Conservation (phyloP, 1,284 basidiomycete genomes). For the Malassezia arunalokei region DNA sequence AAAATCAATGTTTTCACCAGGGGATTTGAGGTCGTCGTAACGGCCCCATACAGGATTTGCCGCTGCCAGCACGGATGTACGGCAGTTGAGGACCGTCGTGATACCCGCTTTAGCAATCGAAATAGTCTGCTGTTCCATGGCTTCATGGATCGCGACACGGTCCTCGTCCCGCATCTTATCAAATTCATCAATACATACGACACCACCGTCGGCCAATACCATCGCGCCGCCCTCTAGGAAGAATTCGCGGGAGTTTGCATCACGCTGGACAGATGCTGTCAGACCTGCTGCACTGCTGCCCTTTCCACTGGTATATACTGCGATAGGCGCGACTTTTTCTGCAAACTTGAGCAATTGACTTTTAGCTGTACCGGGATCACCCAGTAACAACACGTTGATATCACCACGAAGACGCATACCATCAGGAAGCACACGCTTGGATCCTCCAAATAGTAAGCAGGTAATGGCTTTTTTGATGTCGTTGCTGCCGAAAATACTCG, state of each 20-base stretch:
- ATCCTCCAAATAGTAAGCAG: conserved; percentile 88
- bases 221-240: conserved; percentile 98
- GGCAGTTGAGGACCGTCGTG: conserved; percentile 89
- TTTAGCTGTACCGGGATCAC: conserved; percentile 96
- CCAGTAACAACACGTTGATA: conserved; percentile 89
- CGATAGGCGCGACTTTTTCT: conserved; percentile 92
- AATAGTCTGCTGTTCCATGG: conserved; percentile 99
- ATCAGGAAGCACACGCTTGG: conserved; percentile 94
- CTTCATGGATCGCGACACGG: conserved; percentile 96
- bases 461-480: conserved; percentile 98
- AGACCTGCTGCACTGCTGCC: conserved; percentile 95
- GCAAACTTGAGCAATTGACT: conserved; percentile 96
- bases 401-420: conserved; percentile 94
- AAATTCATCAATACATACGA: conserved; percentile 99
- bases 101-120: conserved; percentile 99
- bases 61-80: conserved; percentile 90
- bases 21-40: conserved; percentile 92
- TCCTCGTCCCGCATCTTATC: conserved; percentile 99
- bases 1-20: conserved; percentile 97
- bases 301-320: conserved; percentile 96
- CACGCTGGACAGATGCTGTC: conserved; percentile 92
- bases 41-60: conserved; percentile 98
- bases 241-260: conserved; percentile 88
- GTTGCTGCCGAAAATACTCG: conserved; percentile 87
- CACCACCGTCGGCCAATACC: conserved; percentile 95